These are phyloP conservation scores for Phialocephala sp. DNA, from an alignment of 2,329 filamentous ascomycete species.

Conservation along the genomic window DNA sequence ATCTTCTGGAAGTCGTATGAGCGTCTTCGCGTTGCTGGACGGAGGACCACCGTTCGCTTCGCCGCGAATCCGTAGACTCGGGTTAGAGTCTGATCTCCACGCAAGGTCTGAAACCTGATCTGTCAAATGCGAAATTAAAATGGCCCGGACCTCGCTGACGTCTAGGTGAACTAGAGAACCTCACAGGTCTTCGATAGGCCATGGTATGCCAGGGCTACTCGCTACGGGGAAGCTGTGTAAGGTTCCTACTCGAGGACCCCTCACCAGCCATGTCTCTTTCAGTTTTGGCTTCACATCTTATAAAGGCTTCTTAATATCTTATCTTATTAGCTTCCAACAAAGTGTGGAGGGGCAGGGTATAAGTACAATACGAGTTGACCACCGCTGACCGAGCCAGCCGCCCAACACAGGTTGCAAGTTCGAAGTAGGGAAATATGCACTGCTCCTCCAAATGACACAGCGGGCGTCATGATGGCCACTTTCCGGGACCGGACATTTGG, in stretches of 20 bases:
- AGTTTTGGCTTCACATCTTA: not conserved
- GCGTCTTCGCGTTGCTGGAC: not conserved
- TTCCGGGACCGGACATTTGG: not conserved
- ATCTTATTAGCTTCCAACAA: not conserved
- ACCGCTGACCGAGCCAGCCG: not conserved
- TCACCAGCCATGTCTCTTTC: not conserved
- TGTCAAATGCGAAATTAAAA: not conserved
- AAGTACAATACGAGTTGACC: not conserved
- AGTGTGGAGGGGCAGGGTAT: not conserved
- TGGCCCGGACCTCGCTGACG: not conserved
- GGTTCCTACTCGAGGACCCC: not conserved
- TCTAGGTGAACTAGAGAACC: not conserved
- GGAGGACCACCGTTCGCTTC: not conserved
- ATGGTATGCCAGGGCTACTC: not conserved
- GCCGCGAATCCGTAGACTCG: not conserved
- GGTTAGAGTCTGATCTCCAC: not conserved
- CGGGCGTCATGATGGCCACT: not conserved
- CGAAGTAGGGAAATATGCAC: not conserved
- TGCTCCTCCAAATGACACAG: not conserved
- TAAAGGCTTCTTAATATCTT: not conserved
- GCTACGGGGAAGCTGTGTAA: not conserved
- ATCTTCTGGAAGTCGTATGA: constrained; percentile 1
- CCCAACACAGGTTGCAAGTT: not conserved
- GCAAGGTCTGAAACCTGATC: not conserved
- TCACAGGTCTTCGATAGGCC: not conserved